These are phyloP conservation scores for Dillenia turbinata DNA, from an alignment of 164 flowering plant species.

Conservation along the genomic window DNA sequence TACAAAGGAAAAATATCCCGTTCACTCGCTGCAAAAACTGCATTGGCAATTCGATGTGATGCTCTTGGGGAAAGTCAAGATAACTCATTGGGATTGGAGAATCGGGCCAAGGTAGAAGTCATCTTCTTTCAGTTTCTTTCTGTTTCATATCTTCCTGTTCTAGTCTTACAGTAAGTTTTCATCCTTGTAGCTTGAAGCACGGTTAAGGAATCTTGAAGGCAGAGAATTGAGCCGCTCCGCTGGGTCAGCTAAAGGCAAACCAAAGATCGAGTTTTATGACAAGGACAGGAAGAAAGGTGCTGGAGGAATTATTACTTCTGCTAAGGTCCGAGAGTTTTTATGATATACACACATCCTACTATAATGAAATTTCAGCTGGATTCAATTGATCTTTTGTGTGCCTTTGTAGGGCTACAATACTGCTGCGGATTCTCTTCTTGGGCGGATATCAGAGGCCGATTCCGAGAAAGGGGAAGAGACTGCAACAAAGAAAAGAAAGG, in stretches of 20 bases:
- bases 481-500: conserved; percentile 24
- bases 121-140: background rate
- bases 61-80: conserved; percentile 85
- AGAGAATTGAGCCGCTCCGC: conserved; percentile 75
- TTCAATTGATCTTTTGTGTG: background rate
- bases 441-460: conserved; percentile 11
- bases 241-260: conserved; percentile 90
- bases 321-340: conserved; percentile 50
- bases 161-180: background rate
- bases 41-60: conserved; percentile 84
- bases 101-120: conserved; percentile 59
- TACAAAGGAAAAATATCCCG: conserved; percentile 89
- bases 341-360: background rate
- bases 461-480: conserved; percentile 10
- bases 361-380: background rate
- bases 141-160: background rate
- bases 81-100: conserved; percentile 78
- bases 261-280: conserved; percentile 78
- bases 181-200: conserved; percentile 64
- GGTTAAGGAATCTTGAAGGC: conserved; percentile 82
- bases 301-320: conserved; percentile 69
- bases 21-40: conserved; percentile 88
- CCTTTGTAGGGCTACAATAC: conserved; percentile 66
- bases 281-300: conserved; percentile 78
- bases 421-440: conserved; percentile 60